Conservation (phyloP, 768 basidiomycete species). For the Suillus weaverae region DNA sequence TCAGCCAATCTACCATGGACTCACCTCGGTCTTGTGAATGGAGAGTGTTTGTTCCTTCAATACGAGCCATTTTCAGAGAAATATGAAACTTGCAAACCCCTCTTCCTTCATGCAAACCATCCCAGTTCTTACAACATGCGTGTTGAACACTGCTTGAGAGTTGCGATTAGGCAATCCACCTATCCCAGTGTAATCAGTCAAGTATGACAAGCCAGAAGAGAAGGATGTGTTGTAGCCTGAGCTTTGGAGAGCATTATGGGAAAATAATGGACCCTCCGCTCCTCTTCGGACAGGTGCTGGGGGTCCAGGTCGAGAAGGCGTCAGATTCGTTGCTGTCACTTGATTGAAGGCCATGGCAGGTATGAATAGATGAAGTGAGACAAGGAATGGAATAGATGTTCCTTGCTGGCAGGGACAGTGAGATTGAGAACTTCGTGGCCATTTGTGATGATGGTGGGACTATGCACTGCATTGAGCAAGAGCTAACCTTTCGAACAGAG, state of each 20-base stretch:
- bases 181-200: slow-evolving; percentile 73
- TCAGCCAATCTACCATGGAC: slow-evolving; percentile 24
- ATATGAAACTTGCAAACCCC: slow-evolving; percentile 87
- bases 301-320: slow-evolving; percentile 78
- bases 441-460: neutral
- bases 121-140: slow-evolving; percentile 66
- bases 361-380: slow-evolving; percentile 18
- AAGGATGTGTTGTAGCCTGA: slow-evolving; percentile 64
- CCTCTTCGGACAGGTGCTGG: slow-evolving; percentile 58
- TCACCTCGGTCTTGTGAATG: slow-evolving; percentile 91
- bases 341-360: slow-evolving; percentile 49
- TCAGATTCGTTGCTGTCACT: slow-evolving; percentile 58
- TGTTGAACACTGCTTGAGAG: slow-evolving; percentile 32
- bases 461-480: neutral
- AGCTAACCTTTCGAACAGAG: neutral
- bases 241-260: slow-evolving; percentile 43
- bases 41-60: slow-evolving; percentile 76
- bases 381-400: neutral
- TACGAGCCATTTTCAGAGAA: slow-evolving; percentile 88
- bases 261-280: slow-evolving; percentile 34
- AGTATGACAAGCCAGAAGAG: slow-evolving; percentile 59
- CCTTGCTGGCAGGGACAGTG: slow-evolving; percentile 10
- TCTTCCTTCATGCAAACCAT: slow-evolving; percentile 90
- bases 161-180: slow-evolving; percentile 73
- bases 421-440: neutral